Base-by-base conservation (phyloP, 108 stramenopile species). In the Asterionellopsis glacialis region DNA sequence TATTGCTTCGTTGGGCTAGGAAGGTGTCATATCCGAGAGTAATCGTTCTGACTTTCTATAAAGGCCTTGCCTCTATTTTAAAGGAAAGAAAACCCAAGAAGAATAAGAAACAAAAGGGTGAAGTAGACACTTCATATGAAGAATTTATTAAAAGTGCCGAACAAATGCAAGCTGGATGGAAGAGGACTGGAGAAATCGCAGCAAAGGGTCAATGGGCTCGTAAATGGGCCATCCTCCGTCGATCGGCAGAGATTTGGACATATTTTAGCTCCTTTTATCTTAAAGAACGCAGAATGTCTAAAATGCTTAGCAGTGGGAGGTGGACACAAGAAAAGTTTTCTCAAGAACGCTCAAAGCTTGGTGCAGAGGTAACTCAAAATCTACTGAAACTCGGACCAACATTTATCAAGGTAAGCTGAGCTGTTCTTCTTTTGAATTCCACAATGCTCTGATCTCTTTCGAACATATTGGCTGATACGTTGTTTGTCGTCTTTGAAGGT, bases 311-410 rank as follows among this genome's bases (percentile, higher is more conserved):
- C 18, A 88, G 74, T 61, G 89, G 93, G 0, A 61, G 74, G 43
- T 88, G 86, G 87, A 61, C 74, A 19, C 77, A 88, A 57, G 82
- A 85, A 40, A 77, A 66, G 41, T 83, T 88, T 55, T 76, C 65
- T 39, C 72, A 75, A 48, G 88, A 88, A 53, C 67, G 92, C 48
- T 76, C 79, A 1, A 82, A 84, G 63, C 61, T 94, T 50, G 90
- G 90, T 25, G 82, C 79, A 22, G 84, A 88, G 51, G 64, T 96
- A n/a, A 91, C 93, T 16, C 89, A 95, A 60, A 95, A 89, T 57
- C 69, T 97, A 51, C 71, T 98, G 28, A 88, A 83, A 64, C 68
- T 98, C 44, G 97, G 97, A 47, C 97, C 97, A 1, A 95, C 94
- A 5, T 96, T 97, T 63, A 90, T 90, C 70, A 90, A 90, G 72